Evolutionary conservation across 352 stramenopile species (phyloP), one percentile per base, ranked within the genome.

Genomic region (Halophytophthora polymorphica): DNA sequence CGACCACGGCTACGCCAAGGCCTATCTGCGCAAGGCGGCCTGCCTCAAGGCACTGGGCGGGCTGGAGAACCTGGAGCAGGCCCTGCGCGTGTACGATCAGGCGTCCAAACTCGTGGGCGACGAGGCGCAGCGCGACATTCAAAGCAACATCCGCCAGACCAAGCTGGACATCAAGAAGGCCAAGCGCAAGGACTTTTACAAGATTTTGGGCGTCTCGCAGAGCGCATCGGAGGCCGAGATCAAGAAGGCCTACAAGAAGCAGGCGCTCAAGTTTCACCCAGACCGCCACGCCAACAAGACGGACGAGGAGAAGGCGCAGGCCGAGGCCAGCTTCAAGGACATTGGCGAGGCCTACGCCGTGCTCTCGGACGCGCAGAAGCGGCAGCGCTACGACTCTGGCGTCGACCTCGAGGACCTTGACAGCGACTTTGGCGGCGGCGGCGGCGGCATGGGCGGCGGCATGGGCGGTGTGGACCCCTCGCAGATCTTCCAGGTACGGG

Each of bases 171-270:
- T 98, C 13, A 98, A 98, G 79, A 90, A 96, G 70, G 86, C 90
- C n/a, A 96, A 96, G 61, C 78, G 92, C 56, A 98, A 98, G 66
- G 87, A 98, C 69, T 98, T 97, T 38, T 99, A 99, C 77, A 95
- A 96, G 63, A 95, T 93, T 46, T 56, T 93, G 56, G 84, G 86
- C 45, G 93, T 93, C 18, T 46, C 70, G 12, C 83, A 90, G 64
- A 79, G 38, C 44, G 79, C 95, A 12, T 86, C 81, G 6, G 83
- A 97, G 29, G 74, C 73, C 2, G 94, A 99, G 61, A 98, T 99
- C 54, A 99, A 99, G 78, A 99, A 98, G 67, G 93, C 97, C 5
- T 99, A 98, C 76, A 87, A 95, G 58, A 96, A 95, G 70, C 57
- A 78, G 51, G 93, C 96, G 25, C 75, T 98, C 12, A 88, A 97